Conservation (phyloP, 2,329 filamentous ascomycete species). For the Pestalotiopsis sp. region DNA sequence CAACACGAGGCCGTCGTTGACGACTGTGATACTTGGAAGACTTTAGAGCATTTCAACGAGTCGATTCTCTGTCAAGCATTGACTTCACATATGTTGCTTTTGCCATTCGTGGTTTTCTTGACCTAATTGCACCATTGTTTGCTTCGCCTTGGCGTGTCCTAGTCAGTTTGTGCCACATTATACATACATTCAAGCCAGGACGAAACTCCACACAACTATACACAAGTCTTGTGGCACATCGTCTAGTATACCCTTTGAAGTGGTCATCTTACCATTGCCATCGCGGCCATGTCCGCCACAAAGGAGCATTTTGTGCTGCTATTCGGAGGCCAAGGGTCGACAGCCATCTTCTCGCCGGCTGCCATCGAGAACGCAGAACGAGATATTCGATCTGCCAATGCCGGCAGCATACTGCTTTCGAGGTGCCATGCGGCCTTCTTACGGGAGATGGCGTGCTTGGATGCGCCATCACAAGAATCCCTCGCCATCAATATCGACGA, state of each 20-base stretch:
- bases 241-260: too few species aligned
- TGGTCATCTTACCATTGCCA: too few species aligned
- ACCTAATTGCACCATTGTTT: neutral
- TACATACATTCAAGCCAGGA: neutral
- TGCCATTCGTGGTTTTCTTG: neutral
- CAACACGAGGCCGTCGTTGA: neutral
- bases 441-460: constrained; percentile 5
- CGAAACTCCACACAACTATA: neutral
- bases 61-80: neutral
- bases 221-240: neutral
- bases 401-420: constrained; percentile 10
- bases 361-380: constrained; percentile 4
- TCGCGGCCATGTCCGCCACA: neutral
- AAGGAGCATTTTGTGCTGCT: constrained; percentile 5
- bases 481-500: neutral
- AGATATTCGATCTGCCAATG: constrained; percentile 3
- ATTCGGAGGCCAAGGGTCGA: constrained; percentile 13
- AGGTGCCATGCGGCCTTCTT: constrained; percentile 10
- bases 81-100: neutral
- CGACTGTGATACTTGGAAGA: neutral
- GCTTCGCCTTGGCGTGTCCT: neutral
- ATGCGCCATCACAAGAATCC: neutral
- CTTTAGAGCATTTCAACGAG: neutral
- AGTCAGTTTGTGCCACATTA: neutral
- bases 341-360: constrained; percentile 10